Evolutionary conservation across 257 asterid species (phyloP).

Genomic region (Fraxinus pennsylvanica): DNA sequence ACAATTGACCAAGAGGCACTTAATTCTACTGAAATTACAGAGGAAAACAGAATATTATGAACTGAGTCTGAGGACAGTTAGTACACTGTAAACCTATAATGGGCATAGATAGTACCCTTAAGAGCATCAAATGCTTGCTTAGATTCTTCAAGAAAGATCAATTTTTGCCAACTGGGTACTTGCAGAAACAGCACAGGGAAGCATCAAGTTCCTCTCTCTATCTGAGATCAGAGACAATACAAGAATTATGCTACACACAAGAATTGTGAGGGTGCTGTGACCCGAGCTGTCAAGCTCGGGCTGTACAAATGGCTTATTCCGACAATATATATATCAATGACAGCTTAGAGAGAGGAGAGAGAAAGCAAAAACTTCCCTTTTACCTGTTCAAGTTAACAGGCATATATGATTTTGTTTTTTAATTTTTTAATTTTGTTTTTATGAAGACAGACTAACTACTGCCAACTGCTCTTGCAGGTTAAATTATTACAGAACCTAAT

Average conservation of each 20-base stretch:
- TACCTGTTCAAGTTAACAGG: conserved; percentile 62
- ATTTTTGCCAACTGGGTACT: conserved; percentile 62
- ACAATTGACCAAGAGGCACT: conserved; percentile 47
- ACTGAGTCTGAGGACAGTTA: conserved; percentile 38
- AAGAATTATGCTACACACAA: no score
- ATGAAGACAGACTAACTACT: conserved; percentile 61
- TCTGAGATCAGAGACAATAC: conserved; percentile 30
- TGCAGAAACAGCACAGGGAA: conserved; percentile 52
- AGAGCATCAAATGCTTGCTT: conserved; percentile 57
- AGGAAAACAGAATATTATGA: conserved; percentile 35
- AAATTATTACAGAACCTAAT: conserved; percentile 72
- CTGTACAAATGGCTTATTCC: no score
- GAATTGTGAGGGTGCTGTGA: no score
- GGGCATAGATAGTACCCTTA: conserved; percentile 42
- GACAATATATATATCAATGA: conserved; percentile 19
- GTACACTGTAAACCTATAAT: conserved; percentile 29
- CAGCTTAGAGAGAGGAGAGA: conserved; percentile 36
- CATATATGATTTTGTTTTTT: conserved; percentile 38
- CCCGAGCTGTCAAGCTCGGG: no score
- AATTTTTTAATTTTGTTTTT: conserved; percentile 18
- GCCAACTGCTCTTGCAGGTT: conserved; percentile 73
- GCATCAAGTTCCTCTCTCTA: conserved; percentile 34
- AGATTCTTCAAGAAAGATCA: conserved; percentile 43
- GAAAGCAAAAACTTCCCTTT: conserved; percentile 28
- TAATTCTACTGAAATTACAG: conserved; percentile 42